These are phyloP conservation scores for Ciborinia camelliae DNA, from an alignment of 2,329 filamentous ascomycete genomes.

Conservation along the genomic window DNA sequence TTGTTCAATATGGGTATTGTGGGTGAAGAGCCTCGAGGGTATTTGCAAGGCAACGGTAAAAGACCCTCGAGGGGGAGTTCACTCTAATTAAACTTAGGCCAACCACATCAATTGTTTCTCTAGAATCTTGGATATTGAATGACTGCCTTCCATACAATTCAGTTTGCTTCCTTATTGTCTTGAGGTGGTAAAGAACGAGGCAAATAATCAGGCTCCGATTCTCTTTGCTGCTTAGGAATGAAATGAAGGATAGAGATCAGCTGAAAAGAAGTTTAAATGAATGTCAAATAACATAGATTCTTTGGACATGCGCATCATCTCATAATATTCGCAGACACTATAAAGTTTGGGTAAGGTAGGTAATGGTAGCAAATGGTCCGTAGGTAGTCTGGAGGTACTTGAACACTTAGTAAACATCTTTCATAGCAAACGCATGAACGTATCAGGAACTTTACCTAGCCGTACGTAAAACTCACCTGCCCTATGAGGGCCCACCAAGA, in stretches of 20 bases:
- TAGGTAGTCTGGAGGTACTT: conserved; percentile 3
- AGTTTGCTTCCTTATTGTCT: neutral
- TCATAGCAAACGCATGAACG: conserved; percentile 6
- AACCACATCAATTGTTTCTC: neutral
- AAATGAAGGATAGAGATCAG: conserved; percentile 7
- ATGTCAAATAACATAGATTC: neutral
- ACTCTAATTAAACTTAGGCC: neutral
- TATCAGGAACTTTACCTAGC: neutral
- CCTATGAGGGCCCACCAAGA: conserved; percentile 15
- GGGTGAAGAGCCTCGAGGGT: conserved; percentile 11
- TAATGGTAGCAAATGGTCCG: neutral
- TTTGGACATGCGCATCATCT: neutral
- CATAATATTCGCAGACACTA: neutral
- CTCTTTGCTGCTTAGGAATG: neutral
- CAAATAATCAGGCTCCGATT: neutral
- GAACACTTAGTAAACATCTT: conserved; percentile 11
- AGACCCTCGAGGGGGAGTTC: neutral
- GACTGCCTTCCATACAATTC: neutral
- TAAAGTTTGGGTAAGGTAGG: neutral
- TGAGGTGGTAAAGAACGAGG: neutral
- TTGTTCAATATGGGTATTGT: conserved; percentile 3
- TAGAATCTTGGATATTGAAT: neutral
- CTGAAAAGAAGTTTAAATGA: neutral
- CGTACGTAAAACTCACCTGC: conserved; percentile 7
- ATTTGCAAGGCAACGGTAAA: conserved; percentile 22